Evolutionary conservation across 1,284 basidiomycete species (phyloP).

Genomic region (Cutaneotrichosporon mucoides): DNA sequence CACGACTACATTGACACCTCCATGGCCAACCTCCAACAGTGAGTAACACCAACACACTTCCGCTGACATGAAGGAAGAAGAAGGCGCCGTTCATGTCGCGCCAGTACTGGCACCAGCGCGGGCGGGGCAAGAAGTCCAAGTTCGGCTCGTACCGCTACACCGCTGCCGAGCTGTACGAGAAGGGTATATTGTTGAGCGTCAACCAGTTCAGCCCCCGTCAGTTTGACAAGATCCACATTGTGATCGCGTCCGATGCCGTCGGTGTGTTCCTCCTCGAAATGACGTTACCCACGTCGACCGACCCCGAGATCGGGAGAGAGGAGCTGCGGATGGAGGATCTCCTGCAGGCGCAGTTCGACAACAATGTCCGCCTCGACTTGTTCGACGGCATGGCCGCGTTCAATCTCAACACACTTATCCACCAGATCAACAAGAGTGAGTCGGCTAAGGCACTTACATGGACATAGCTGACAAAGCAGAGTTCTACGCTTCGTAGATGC

Average conservation of each 20-base stretch:
- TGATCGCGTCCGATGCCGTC: constrained; percentile 83
- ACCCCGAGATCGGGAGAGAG: constrained; percentile 54
- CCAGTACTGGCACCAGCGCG: constrained; percentile 87
- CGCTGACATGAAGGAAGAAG: constrained; percentile 62
- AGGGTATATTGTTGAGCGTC: constrained; percentile 74
- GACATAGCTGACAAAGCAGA: constrained; percentile 3
- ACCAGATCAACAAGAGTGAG: constrained; percentile 89
- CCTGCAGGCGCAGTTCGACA: constrained; percentile 88
- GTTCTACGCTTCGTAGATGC: constrained; percentile 7
- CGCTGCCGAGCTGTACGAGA: constrained; percentile 64
- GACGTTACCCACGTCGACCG: constrained; percentile 59
- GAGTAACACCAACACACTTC: background rate
- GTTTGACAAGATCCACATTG: constrained; percentile 85
- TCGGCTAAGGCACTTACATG: background rate
- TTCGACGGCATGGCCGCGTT: constrained; percentile 82
- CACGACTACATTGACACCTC: constrained; percentile 86
- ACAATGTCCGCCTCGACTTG: constrained; percentile 71
- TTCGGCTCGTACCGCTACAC: constrained; percentile 97
- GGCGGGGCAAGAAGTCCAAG: constrained; percentile 74
- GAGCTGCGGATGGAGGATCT: constrained; percentile 77
- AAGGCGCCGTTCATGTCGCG: constrained; percentile 83
- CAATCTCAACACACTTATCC: constrained; percentile 83
- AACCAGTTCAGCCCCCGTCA: constrained; percentile 89
- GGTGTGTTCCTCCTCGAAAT: constrained; percentile 84
- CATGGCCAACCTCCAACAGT: constrained; percentile 91